phyloP scores from a whole-genome alignment of 192 early-diverging fungal genomes.

The Piromyces sp. region DNA sequence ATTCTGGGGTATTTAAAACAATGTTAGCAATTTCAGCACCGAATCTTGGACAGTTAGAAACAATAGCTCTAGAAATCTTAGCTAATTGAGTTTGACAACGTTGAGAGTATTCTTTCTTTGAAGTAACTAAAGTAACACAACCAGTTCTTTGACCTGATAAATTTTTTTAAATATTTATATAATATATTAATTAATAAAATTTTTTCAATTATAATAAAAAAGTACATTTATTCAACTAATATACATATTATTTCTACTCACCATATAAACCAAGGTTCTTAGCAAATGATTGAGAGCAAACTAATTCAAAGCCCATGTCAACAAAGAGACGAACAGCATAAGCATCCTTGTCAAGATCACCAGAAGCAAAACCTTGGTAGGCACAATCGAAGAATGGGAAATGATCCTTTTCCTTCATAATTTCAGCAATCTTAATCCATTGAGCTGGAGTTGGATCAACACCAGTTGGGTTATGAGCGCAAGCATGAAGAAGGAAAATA shows the following conservation, averaged over 20 bases:
- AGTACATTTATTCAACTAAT: too few relatives aligned
- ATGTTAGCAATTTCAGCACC: slow-evolving; percentile 72
- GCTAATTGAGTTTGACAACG: slow-evolving; percentile 65
- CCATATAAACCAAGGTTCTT: slow-evolving; percentile 98
- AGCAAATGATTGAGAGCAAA: slow-evolving; percentile 82
- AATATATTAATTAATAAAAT: too few relatives aligned
- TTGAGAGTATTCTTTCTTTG: slow-evolving; percentile 23
- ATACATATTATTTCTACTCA: too few relatives aligned
- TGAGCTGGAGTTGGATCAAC: slow-evolving; percentile 89
- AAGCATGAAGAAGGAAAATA: slow-evolving; percentile 83
- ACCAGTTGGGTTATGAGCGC: slow-evolving; percentile 98
- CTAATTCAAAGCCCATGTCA: slow-evolving; percentile 71
- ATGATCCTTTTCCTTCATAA: slow-evolving; percentile 53
- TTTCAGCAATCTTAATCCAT: slow-evolving; percentile 79
- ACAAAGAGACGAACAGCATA: slow-evolving; percentile 88
- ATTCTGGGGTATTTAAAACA: slow-evolving; percentile 63
- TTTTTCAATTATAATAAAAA: too few relatives aligned
- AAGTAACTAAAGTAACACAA: slow-evolving; percentile 58
- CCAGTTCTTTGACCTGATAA: slow-evolving; percentile 70
- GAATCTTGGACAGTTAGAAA: slow-evolving; percentile 79
- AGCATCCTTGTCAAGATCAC: slow-evolving; percentile 78
- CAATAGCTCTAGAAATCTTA: slow-evolving; percentile 61
- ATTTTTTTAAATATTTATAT: too few relatives aligned
- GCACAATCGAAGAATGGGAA: slow-evolving; percentile 97
- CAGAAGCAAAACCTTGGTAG: slow-evolving; percentile 96